Percentiles rank a stretch among this genome's conserved stretches.
Conservation (phyloP, 257 asterid species). For the Paulownia fortunei region DNA sequence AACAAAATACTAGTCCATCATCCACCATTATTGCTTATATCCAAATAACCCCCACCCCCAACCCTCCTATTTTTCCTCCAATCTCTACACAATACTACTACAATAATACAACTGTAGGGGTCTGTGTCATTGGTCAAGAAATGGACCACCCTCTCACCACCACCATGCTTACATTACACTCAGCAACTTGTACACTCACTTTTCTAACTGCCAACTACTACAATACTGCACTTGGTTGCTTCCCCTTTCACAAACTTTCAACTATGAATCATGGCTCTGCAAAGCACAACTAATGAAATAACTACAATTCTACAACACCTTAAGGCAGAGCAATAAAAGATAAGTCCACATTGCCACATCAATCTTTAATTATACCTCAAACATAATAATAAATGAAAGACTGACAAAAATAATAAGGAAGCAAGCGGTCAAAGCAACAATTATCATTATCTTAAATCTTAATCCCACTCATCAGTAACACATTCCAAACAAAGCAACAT, state of each 20-base stretch:
- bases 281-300: not conserved
- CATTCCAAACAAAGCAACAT: slow-evolving; percentile 22
- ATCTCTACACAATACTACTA: not conserved
- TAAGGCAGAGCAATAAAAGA: not conserved
- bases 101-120: slow-evolving; percentile 28
- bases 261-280: not conserved
- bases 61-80: not conserved
- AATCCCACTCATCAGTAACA: slow-evolving; percentile 8
- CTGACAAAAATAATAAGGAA: slow-evolving; percentile 11
- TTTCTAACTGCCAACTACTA: slow-evolving; percentile 27
- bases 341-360: not conserved
- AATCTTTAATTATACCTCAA: not conserved
- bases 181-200: not conserved
- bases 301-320: not conserved
- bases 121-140: slow-evolving; percentile 10
- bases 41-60: slow-evolving; percentile 6
- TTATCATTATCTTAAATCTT: slow-evolving; percentile 12
- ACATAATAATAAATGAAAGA: not conserved
- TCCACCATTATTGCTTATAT: slow-evolving; percentile 18
- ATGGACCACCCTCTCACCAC: slow-evolving; percentile 35
- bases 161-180: too few species aligned
- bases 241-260: not conserved
- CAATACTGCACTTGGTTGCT: not conserved
- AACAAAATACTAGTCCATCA: too few species aligned
- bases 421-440: slow-evolving; percentile 1